Base-by-base conservation (phyloP, 768 basidiomycete genomes). In the button mushroom (Agaricus bisporus) region DNA sequence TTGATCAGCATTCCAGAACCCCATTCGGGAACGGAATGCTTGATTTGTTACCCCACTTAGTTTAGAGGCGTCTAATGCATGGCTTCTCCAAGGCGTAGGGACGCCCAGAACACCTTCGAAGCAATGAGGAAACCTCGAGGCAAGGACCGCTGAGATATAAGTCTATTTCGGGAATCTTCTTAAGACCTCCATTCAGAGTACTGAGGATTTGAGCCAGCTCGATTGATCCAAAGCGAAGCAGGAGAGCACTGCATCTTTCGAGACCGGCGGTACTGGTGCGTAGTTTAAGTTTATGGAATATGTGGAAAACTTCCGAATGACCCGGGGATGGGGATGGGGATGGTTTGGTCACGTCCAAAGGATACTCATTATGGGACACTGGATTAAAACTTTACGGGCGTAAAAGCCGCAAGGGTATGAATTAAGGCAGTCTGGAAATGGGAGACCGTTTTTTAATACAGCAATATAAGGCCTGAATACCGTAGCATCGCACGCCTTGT, bases 391-490 rank as follows among this genome's bases (percentile, higher is more conserved):
- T 22, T 22, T 22, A 22, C 4, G 4, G 22, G 22, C 7, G 48
- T 48, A 56, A 54, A 57, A 57, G 58, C 68, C 11, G 32, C 32
- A 32, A 32, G 32, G 65, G 62, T 68, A 70, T 70, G 69, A 63
- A 64, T 61, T 64, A 67, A 68, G 60, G 62, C 63, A 60, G 55
- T 63, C 63, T 57, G 55, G 49, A 55, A 58, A 32, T 32, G 32
- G 8, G 62, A 64, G 63, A 41, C 60, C 57, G 60, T 60, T 60
- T 69, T 73, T 73, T 73, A 66, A 58, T 72, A 72, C 70, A 72
- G 58, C 22, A 22, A 53, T 57, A 32, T 1, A 7, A 32, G 59
- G 64, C 60, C 60, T 60, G 67, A 66, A 68, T 69, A 69, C 67
- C 67, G 54, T 42, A 35, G 11, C 20, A 12, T 3, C 29, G 9